These are phyloP conservation scores for Rhizophagus prolifer DNA, from an alignment of 192 early-diverging fungal genomes.

Conservation along the genomic window DNA sequence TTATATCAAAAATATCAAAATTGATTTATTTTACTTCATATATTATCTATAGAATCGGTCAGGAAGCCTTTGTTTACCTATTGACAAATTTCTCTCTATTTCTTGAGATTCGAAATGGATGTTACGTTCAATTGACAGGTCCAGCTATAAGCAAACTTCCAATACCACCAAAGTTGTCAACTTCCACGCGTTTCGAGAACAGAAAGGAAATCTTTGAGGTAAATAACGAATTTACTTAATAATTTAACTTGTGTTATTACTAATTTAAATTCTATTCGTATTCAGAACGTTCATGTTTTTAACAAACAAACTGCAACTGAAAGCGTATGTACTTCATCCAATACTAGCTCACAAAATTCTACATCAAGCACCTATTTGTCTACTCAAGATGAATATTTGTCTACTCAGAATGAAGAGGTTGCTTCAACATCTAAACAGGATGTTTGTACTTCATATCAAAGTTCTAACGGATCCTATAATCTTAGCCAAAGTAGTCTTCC, in stretches of 20 bases:
- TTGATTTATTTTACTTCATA: not conserved
- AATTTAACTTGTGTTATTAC: not conserved
- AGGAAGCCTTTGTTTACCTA: not conserved
- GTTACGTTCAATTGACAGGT: not conserved
- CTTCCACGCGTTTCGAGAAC: not conserved
- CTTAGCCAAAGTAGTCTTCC: not conserved
- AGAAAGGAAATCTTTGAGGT: not conserved
- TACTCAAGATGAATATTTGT: not conserved
- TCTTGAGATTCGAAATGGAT: not conserved
- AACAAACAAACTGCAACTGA: no score
- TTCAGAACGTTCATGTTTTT: not conserved
- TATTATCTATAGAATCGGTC: not conserved
- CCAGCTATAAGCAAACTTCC: not conserved
- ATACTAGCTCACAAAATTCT: not conserved
- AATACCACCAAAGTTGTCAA: not conserved
- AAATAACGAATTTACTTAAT: not conserved
- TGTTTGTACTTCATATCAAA: not conserved
- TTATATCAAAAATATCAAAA: not conserved
- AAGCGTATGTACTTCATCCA: no score
- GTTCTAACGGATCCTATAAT: not conserved
- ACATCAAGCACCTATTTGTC: not conserved
- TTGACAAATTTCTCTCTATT: not conserved
- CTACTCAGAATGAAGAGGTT: not conserved
- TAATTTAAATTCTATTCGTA: not conserved
- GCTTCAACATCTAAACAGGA: not conserved